Evolutionary conservation across 805 yeast species (phyloP).

Genomic region (Ogataea wickerhamii): DNA sequence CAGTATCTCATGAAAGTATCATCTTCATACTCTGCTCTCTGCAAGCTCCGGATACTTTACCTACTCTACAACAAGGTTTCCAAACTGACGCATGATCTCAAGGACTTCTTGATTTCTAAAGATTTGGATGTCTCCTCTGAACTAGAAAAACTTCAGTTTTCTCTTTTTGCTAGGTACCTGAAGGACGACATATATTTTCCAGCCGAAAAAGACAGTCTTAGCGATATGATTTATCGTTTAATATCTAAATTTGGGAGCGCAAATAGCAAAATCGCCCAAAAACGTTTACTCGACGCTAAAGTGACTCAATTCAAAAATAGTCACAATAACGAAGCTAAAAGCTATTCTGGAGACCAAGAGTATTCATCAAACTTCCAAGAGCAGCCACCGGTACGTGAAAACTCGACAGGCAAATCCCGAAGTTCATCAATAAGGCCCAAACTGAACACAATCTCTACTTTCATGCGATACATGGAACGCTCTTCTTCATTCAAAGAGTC

Average conservation of each 20-base stretch:
- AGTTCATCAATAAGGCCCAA: conserved; percentile 21
- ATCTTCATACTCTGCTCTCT: conserved; percentile 56
- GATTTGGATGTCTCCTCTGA: conserved; percentile 44
- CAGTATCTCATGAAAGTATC: conserved; percentile 61
- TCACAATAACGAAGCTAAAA: conserved; percentile 12
- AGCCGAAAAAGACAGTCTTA: conserved; percentile 65
- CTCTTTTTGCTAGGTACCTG: conserved; percentile 66
- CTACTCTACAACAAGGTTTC: conserved; percentile 57
- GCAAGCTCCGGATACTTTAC: conserved; percentile 74
- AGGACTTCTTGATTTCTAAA: conserved; percentile 50
- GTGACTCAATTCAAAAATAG: conserved; percentile 24
- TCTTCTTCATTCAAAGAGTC: conserved; percentile 34
- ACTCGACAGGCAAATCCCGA: conserved; percentile 12
- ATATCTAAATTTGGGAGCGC: conserved; percentile 44
- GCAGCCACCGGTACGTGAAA: conserved; percentile 10
- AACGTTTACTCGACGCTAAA: conserved; percentile 32
- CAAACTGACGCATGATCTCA: conserved; percentile 60
- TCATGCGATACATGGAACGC: conserved; percentile 51
- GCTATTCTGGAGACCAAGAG: conserved; percentile 13
- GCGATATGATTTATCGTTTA: conserved; percentile 44
- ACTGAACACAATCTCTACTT: conserved; percentile 33
- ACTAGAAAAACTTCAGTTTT: conserved; percentile 70
- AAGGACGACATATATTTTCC: conserved; percentile 66
- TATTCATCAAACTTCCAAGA: conserved; percentile 4
- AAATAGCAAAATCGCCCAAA: conserved; percentile 35